A percentile compares a stretch with the other conserved stretches of the same genome.
Evolutionary conservation across 208 protist species (phyloP).

Genomic region (Jaenimonas drosophilae): DNA sequence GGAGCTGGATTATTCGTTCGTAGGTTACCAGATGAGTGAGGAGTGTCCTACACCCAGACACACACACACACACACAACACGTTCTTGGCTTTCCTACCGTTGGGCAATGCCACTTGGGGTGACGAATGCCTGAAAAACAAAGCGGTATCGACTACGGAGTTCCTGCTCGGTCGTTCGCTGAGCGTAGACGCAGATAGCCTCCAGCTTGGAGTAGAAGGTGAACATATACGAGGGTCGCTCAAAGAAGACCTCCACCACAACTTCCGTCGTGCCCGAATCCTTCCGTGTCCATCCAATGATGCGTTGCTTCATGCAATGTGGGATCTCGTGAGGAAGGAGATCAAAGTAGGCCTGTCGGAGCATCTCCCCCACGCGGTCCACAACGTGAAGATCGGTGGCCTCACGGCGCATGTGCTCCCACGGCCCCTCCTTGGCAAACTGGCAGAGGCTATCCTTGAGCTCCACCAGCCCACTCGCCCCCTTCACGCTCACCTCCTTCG

Average conservation of each 20-base stretch:
- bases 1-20: too few species aligned
- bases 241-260: constrained; percentile 87
- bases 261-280: constrained; percentile 70
- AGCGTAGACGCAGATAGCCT: constrained; percentile 65
- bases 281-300: constrained; percentile 84
- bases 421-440: constrained; percentile 52
- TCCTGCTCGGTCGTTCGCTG: constrained; percentile 59
- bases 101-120: constrained; percentile 56
- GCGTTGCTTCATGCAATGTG: constrained; percentile 70
- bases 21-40: too few species aligned
- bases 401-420: constrained; percentile 72
- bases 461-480: constrained; percentile 76
- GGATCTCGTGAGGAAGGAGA: constrained; percentile 80
- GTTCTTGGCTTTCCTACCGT: too few species aligned
- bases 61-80: constrained; percentile 1
- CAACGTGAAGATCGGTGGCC: constrained; percentile 42
- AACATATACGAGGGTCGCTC: constrained; percentile 85
- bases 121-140: constrained; percentile 87
- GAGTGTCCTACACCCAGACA: neutral
- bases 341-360: constrained; percentile 78
- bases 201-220: constrained; percentile 82
- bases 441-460: constrained; percentile 77
- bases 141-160: constrained; percentile 49
- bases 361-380: constrained; percentile 76
- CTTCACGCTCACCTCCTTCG: constrained; percentile 81